These are phyloP conservation scores for Kwoniella sp. DNA, from an alignment of 768 basidiomycete species.

Conservation along the genomic window DNA sequence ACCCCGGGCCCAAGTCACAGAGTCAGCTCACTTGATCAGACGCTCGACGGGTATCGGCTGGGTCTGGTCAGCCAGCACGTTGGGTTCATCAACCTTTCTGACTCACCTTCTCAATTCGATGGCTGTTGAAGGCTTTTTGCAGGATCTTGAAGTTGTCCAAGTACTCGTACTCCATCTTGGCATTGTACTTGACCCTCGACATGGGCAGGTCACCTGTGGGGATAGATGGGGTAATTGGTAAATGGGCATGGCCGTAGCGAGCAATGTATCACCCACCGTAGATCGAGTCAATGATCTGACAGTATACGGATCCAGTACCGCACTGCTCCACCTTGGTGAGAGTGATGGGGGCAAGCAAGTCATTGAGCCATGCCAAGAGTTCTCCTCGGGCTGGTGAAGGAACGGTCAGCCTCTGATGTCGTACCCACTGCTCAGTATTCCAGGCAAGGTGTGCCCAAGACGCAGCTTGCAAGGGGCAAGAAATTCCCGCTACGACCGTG, in stretches of 20 bases:
- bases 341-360: conserved; percentile 66
- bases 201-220: conserved; percentile 81
- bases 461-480: not conserved
- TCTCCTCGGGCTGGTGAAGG: conserved; percentile 57
- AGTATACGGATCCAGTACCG: conserved; percentile 77
- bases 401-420: not conserved
- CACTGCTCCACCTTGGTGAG: conserved; percentile 85
- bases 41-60: conserved; percentile 94
- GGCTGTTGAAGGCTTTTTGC: conserved; percentile 83
- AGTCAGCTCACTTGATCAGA: conserved; percentile 65
- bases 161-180: conserved; percentile 90
- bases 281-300: conserved; percentile 91
- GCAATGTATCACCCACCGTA: conserved; percentile 62
- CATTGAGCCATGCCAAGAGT: conserved; percentile 87
- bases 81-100: too few relatives aligned
- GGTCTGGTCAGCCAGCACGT: too few relatives aligned
- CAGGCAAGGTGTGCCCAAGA: not conserved
- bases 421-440: not conserved
- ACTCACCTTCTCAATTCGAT: conserved; percentile 88
- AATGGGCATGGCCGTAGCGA: not conserved
- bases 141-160: conserved; percentile 92
- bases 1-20: too few relatives aligned
- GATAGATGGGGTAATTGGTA: not conserved
- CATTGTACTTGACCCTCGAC: conserved; percentile 88
- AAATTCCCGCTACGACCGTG: not conserved